Conservation (phyloP, 352 stramenopile genomes). For the Globisporangium spinosum region DNA sequence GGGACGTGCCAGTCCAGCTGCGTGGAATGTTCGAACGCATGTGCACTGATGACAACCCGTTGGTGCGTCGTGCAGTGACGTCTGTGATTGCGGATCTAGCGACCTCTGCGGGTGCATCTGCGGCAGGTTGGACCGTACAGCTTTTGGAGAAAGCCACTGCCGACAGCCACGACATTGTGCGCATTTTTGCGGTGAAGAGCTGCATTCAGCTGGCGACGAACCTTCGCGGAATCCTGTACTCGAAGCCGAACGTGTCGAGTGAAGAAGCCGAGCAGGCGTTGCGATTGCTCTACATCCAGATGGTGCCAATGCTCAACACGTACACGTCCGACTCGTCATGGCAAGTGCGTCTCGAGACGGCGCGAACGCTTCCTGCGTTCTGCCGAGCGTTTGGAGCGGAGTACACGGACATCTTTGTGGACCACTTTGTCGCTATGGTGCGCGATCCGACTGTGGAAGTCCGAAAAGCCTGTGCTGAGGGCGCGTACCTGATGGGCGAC, state of each 20-base stretch:
- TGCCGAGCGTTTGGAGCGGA: slow-evolving; percentile 71
- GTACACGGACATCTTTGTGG: slow-evolving; percentile 83
- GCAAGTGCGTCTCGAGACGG: slow-evolving; percentile 82
- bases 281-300: slow-evolving; percentile 72
- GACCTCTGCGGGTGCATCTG: slow-evolving; percentile 38
- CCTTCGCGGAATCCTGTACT: slow-evolving; percentile 43
- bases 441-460: slow-evolving; percentile 85
- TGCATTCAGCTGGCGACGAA: slow-evolving; percentile 72
- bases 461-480: slow-evolving; percentile 65
- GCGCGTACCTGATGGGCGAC: slow-evolving; percentile 56
- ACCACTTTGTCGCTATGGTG: slow-evolving; percentile 85
- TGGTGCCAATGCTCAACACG: slow-evolving; percentile 87
- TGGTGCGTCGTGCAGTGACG: slow-evolving; percentile 78
- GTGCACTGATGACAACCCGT: slow-evolving; percentile 82
- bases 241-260: slow-evolving; percentile 21
- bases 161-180: slow-evolving; percentile 86
- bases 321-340: slow-evolving; percentile 86
- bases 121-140: slow-evolving; percentile 70
- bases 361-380: slow-evolving; percentile 69
- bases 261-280: slow-evolving; percentile 47
- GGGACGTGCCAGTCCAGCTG: slow-evolving; percentile 76
- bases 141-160: slow-evolving; percentile 76
- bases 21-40: slow-evolving; percentile 87
- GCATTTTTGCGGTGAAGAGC: slow-evolving; percentile 83
- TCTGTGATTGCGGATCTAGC: slow-evolving; percentile 82